Percentiles rank a stretch among this genome's conserved stretches.
phyloP scores from a whole-genome alignment of 2,329 filamentous ascomycete genomes.

The Fusarium luffae region DNA sequence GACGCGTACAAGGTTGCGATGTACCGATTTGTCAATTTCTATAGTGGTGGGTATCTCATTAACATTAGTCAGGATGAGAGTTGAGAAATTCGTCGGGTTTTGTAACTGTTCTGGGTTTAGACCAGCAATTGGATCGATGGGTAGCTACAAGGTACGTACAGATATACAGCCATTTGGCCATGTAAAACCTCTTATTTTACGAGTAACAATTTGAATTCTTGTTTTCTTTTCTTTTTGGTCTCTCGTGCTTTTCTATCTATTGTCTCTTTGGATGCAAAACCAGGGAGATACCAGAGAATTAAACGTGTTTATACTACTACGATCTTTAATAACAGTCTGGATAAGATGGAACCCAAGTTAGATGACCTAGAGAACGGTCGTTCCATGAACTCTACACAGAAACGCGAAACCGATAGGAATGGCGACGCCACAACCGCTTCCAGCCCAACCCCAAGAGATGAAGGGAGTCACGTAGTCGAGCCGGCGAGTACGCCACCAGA shows the following conservation, averaged over 20 bases:
- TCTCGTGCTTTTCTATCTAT: no score
- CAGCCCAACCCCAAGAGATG: fast-evolving
- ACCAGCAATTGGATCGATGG: no score
- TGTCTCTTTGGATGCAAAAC: no score
- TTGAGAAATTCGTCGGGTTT: neutral
- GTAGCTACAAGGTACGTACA: no score
- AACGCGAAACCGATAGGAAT: neutral
- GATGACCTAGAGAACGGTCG: neutral
- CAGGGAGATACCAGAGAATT: no score
- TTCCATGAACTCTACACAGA: neutral
- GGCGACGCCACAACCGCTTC: neutral
- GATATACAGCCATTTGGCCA: fast-evolving
- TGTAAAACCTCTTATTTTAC: no score
- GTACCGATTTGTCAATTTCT: no score
- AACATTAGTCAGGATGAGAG: neutral
- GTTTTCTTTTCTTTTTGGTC: no score
- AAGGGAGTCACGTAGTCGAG: fast-evolving
- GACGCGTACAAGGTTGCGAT: no score
- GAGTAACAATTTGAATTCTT: no score
- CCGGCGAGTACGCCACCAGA: neutral
- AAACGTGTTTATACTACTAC: fast-evolving
- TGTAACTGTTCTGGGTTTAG: neutral
- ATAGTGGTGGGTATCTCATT: no score
- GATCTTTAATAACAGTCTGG: fast-evolving
- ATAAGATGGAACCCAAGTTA: neutral